phyloP scores from a whole-genome alignment of 768 basidiomycete species.

The Tulasnella sp. region DNA sequence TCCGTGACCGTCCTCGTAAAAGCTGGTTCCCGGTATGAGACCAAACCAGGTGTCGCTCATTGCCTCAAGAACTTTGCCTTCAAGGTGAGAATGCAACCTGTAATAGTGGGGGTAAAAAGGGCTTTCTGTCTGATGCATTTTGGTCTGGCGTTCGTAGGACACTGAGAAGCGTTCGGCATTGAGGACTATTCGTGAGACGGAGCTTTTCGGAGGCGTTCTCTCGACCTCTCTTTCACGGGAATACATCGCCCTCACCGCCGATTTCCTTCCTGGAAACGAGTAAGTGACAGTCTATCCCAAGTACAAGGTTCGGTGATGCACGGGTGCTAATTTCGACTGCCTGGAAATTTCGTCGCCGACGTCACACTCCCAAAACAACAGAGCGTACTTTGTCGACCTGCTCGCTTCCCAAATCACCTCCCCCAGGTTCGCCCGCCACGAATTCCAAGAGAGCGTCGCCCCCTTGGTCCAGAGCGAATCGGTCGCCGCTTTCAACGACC shows the following conservation, averaged over 20 bases:
- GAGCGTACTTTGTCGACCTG: slow-evolving; percentile 81
- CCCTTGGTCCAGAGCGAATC: slow-evolving; percentile 60
- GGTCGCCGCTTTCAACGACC: slow-evolving; percentile 43
- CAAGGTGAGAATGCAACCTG: slow-evolving; percentile 55
- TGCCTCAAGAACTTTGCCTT: slow-evolving; percentile 97
- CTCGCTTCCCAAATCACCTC: slow-evolving; percentile 76
- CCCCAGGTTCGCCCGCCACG: slow-evolving; percentile 46
- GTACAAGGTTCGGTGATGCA: background rate
- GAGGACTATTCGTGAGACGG: slow-evolving; percentile 82
- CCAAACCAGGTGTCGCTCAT: slow-evolving; percentile 83
- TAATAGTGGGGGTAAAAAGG: background rate
- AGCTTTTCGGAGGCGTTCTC: slow-evolving; percentile 86
- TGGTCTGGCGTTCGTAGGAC: slow-evolving; percentile 41
- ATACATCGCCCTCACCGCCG: slow-evolving; percentile 85
- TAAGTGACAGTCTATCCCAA: slow-evolving; percentile 35
- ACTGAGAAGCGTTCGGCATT: slow-evolving; percentile 77
- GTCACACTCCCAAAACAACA: slow-evolving; percentile 27
- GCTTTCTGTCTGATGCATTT: background rate
- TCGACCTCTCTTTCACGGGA: slow-evolving; percentile 77
- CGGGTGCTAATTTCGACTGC: background rate
- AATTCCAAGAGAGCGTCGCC: slow-evolving; percentile 35
- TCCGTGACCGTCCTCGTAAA: slow-evolving; percentile 85
- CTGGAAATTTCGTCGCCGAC: background rate
- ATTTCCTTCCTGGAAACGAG: slow-evolving; percentile 94
- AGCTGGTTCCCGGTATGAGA: slow-evolving; percentile 83